phyloP scores from a whole-genome alignment of 305 asterid species.

The Lippia alba region DNA sequence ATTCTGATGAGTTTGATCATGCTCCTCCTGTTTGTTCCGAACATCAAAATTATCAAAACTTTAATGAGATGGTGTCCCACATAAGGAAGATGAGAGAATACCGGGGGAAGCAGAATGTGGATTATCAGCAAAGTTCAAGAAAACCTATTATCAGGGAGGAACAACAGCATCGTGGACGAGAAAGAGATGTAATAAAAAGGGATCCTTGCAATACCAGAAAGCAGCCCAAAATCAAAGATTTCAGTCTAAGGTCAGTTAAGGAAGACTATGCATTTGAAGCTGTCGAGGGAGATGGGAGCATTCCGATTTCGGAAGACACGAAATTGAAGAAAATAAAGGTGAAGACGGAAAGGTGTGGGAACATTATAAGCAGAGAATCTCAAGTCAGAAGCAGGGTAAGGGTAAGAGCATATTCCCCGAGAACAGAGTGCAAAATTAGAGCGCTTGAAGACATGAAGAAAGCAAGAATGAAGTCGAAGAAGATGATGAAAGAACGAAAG shows the following conservation, averaged over 20 bases:
- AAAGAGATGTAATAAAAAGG: conserved; percentile 31
- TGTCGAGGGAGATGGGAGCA: neutral
- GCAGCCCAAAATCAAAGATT: too few relatives aligned
- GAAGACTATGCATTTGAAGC: conserved; percentile 28
- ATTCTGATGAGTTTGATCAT: conserved; percentile 31
- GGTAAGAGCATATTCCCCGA: conserved; percentile 42
- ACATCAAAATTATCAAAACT: conserved; percentile 38
- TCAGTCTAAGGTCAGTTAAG: conserved; percentile 26
- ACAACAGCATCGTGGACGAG: neutral
- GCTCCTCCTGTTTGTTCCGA: conserved; percentile 27
- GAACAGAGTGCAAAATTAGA: conserved; percentile 72
- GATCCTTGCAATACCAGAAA: too few relatives aligned
- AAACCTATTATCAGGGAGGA: neutral
- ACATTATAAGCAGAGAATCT: conserved; percentile 22
- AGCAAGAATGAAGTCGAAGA: conserved; percentile 45
- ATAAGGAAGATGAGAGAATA: conserved; percentile 36
- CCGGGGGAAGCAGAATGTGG: too few relatives aligned
- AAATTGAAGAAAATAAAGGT: conserved; percentile 38
- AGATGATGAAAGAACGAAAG: conserved; percentile 33
- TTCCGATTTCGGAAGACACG: conserved; percentile 28
- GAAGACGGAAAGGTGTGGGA: conserved; percentile 35
- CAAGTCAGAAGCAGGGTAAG: conserved; percentile 39
- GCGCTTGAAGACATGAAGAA: conserved; percentile 69
- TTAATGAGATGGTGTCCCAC: conserved; percentile 46
- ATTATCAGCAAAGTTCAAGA: conserved; percentile 20